Evolutionary conservation across 108 stramenopile species (phyloP).

Genomic region (Mayamaea pseudoterrestris): DNA sequence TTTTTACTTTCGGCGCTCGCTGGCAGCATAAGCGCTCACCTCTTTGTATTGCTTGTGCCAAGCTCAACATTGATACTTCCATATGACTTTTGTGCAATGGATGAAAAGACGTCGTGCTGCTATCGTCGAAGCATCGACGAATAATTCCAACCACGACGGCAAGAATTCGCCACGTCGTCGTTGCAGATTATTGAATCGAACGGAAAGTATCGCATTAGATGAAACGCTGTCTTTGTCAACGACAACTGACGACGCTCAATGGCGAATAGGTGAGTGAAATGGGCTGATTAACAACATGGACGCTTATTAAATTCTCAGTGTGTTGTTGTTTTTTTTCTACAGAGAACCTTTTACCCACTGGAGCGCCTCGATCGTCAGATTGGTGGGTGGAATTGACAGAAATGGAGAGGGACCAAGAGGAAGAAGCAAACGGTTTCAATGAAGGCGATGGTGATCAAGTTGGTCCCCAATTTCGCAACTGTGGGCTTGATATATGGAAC

Average conservation of each 20-base stretch:
- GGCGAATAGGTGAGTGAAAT: not conserved
- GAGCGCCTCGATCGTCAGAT: not conserved
- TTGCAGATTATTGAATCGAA: not conserved
- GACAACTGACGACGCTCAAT: not conserved
- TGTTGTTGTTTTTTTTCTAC: not conserved
- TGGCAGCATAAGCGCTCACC: too few relatives aligned
- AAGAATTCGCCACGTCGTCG: too few relatives aligned
- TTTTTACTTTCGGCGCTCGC: too few relatives aligned
- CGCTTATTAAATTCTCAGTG: not conserved
- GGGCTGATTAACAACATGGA: not conserved
- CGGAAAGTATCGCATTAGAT: not conserved
- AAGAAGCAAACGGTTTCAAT: not conserved
- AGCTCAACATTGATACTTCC: too few relatives aligned
- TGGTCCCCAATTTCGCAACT: conserved; percentile 17
- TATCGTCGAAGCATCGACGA: not conserved
- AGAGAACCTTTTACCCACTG: not conserved
- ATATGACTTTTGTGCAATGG: too few relatives aligned
- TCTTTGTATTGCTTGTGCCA: too few relatives aligned
- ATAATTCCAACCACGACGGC: not conserved
- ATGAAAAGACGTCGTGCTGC: not conserved
- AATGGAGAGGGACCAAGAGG: not conserved
- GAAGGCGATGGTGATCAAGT: not conserved
- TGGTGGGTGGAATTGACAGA: not conserved
- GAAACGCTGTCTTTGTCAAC: not conserved
- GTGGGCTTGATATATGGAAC: conserved; percentile 25